Conservation (phyloP, 768 basidiomycete genomes). For the Lanmaoa pseudosensibilis region DNA sequence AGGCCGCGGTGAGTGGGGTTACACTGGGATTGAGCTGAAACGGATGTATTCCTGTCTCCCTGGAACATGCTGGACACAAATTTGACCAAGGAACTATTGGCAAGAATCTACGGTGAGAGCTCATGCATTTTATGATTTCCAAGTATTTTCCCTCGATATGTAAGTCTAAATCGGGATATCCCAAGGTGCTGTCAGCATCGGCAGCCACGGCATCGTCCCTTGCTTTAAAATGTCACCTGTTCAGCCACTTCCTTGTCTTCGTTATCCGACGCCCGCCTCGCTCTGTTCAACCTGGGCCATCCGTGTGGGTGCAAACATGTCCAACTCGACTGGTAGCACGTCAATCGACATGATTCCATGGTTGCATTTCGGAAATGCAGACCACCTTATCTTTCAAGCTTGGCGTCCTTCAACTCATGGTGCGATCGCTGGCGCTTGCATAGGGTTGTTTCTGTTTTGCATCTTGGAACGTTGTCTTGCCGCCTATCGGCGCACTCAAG, state of each 20-base stretch:
- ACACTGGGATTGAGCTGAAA: background rate
- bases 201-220: background rate
- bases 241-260: background rate
- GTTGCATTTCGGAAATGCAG: slow-evolving; percentile 67
- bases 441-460: slow-evolving; percentile 66
- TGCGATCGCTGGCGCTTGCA: slow-evolving; percentile 72
- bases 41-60: background rate
- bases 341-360: slow-evolving; percentile 58
- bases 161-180: slow-evolving; percentile 9
- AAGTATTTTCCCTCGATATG: background rate
- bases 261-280: background rate
- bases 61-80: background rate
- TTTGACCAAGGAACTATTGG: background rate
- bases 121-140: background rate
- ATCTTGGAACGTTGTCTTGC: slow-evolving; percentile 70
- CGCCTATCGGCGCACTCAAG: slow-evolving; percentile 52
- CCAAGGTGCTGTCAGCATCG: background rate
- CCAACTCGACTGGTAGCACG: slow-evolving; percentile 11
- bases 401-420: slow-evolving; percentile 70
- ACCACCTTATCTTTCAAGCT: slow-evolving; percentile 62
- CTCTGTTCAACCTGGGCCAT: background rate
- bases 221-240: background rate
- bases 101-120: background rate
- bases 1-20: background rate
- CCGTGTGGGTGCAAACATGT: background rate